Conservation (phyloP, 306 rosid genomes). For the Leucaena leucocephala region DNA sequence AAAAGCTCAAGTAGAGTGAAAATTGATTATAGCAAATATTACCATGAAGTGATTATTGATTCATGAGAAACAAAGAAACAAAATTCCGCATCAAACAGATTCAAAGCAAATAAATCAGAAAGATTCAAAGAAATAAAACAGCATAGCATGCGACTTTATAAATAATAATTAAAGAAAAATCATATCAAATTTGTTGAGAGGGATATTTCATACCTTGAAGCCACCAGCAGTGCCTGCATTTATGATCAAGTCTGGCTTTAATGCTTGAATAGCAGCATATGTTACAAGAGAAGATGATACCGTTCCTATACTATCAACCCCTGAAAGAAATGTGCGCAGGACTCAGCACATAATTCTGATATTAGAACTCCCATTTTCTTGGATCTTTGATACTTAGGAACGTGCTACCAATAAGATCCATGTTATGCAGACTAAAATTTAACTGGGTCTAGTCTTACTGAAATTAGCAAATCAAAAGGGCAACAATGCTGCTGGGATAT, state of each 20-base stretch:
- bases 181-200: background rate
- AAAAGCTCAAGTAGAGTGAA: background rate
- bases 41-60: background rate
- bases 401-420: too few species aligned
- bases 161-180: background rate
- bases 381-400: too few species aligned
- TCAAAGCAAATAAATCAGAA: slow-evolving; percentile 3
- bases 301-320: slow-evolving; percentile 93
- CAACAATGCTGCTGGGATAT: too few species aligned
- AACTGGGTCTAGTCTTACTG: too few species aligned
- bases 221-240: slow-evolving; percentile 99
- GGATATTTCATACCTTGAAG: slow-evolving; percentile 63
- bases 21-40: background rate
- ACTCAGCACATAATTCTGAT: slow-evolving; percentile 23
- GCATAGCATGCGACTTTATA: background rate
- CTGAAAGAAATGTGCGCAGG: slow-evolving; percentile 54
- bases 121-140: slow-evolving; percentile 15
- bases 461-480: too few species aligned
- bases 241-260: slow-evolving; percentile 84
- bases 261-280: slow-evolving; percentile 87
- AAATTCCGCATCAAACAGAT: background rate
- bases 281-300: slow-evolving; percentile 80
- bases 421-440: too few species aligned
- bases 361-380: background rate
- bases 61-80: background rate